Conservation (phyloP, 306 rosid genomes). For the Vigna unguiculata region DNA sequence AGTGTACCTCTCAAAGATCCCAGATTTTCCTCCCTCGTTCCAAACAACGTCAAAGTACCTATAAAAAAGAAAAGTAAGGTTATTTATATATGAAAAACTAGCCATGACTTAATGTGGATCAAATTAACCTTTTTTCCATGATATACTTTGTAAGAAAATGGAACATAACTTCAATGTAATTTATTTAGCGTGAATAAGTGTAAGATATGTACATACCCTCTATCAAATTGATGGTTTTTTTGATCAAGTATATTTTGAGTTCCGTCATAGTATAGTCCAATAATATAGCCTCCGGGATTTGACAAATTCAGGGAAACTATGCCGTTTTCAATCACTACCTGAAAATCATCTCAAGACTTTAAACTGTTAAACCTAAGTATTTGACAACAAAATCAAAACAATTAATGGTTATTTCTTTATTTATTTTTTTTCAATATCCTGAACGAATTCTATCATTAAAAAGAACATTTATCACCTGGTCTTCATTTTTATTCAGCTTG, state of each 20-base stretch:
- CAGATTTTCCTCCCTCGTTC: slow-evolving; percentile 11
- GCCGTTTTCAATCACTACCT: slow-evolving; percentile 74
- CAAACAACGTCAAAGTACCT: slow-evolving; percentile 80
- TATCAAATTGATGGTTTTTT: slow-evolving; percentile 33
- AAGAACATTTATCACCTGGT: background rate
- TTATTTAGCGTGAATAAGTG: background rate
- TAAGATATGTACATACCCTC: slow-evolving; percentile 58
- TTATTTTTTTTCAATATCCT: background rate
- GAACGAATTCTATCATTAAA: background rate
- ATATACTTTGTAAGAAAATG: too few species aligned
- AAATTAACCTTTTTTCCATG: too few species aligned
- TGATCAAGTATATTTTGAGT: slow-evolving; percentile 55
- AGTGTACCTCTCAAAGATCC: slow-evolving; percentile 50
- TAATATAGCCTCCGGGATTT: slow-evolving; percentile 62
- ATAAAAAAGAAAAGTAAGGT: background rate
- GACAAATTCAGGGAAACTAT: slow-evolving; percentile 58
- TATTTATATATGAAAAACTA: background rate
- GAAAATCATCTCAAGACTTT: slow-evolving; percentile 11
- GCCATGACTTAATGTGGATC: too few species aligned
- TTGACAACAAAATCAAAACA: background rate
- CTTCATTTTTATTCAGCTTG: background rate
- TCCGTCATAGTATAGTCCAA: slow-evolving; percentile 56
- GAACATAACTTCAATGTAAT: background rate
- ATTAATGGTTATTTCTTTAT: background rate
- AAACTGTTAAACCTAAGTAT: background rate